These are phyloP conservation scores for Metroxylon sagu DNA, from an alignment of 176 grass and related monocot genomes.

Conservation along the genomic window DNA sequence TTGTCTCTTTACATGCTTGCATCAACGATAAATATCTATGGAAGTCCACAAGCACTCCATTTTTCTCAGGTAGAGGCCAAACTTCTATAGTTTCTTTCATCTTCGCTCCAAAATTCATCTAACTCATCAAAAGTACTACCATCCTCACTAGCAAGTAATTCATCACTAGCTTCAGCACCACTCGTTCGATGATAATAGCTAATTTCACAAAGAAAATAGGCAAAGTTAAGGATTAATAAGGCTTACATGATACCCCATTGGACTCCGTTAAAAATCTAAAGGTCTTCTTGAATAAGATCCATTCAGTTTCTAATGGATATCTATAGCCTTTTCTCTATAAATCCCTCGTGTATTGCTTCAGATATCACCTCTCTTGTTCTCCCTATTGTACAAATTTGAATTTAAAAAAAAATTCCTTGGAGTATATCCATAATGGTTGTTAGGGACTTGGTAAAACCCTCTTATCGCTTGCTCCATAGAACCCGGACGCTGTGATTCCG, in stretches of 20 bases:
- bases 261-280: slow-evolving; percentile 9
- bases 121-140: slow-evolving; percentile 59
- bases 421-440: slow-evolving; percentile 32
- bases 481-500: slow-evolving; percentile 16
- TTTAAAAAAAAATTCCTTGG: slow-evolving; percentile 21
- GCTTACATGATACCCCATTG: not conserved
- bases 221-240: slow-evolving; percentile 5
- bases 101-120: slow-evolving; percentile 8
- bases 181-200: slow-evolving; percentile 8
- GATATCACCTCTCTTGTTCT: not conserved
- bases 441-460: slow-evolving; percentile 30
- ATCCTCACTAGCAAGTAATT: slow-evolving; percentile 9
- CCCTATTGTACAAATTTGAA: slow-evolving; percentile 21
- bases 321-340: slow-evolving; percentile 20
- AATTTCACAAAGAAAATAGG: slow-evolving; percentile 14
- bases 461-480: slow-evolving; percentile 8
- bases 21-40: slow-evolving; percentile 48
- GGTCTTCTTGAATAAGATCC: slow-evolving; percentile 24
- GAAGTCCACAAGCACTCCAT: slow-evolving; percentile 29
- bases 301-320: slow-evolving; percentile 20
- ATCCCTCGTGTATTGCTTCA: slow-evolving; percentile 20
- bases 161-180: slow-evolving; percentile 14
- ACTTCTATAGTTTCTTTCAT: slow-evolving; percentile 58
- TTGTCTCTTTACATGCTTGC: slow-evolving; percentile 55
- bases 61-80: slow-evolving; percentile 40